These are phyloP conservation scores for Barnettozyma salicaria DNA, from an alignment of 805 yeast genomes.

Conservation along the genomic window DNA sequence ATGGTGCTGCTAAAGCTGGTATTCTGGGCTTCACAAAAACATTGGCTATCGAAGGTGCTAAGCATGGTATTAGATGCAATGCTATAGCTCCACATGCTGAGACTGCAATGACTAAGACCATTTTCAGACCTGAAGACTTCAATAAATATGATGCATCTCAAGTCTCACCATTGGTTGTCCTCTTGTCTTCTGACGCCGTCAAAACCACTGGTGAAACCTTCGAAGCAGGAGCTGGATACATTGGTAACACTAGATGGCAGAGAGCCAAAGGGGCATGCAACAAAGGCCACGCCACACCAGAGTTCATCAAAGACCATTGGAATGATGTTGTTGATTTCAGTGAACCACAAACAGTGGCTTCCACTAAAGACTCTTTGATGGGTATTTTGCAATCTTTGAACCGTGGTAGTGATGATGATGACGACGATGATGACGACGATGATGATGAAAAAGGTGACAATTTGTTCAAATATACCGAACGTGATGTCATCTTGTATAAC, in stretches of 20 bases:
- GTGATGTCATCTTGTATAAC: conserved; percentile 78
- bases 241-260: conserved; percentile 93
- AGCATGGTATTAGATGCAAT: conserved; percentile 66
- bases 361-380: conserved; percentile 74
- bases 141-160: conserved; percentile 80
- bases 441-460: conserved; percentile 39
- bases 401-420: conserved; percentile 38
- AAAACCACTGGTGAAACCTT: conserved; percentile 71
- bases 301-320: conserved; percentile 66
- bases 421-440: conserved; percentile 40
- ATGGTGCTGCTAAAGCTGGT: conserved; percentile 89
- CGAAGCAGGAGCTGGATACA: conserved; percentile 97
- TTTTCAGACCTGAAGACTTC: conserved; percentile 73
- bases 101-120: conserved; percentile 91
- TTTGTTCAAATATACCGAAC: conserved; percentile 53
- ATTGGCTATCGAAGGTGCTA: conserved; percentile 86
- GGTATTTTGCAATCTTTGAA: conserved; percentile 63
- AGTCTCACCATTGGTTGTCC: conserved; percentile 85
- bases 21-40: conserved; percentile 81
- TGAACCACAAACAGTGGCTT: conserved; percentile 45
- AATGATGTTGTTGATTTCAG: conserved; percentile 58
- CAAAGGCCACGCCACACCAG: conserved; percentile 44
- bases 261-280: conserved; percentile 77
- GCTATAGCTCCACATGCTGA: conserved; percentile 96
- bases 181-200: conserved; percentile 68